These are phyloP conservation scores for Pseudozyma hubeiensis DNA, from an alignment of 1,284 basidiomycete genomes.

Conservation along the genomic window DNA sequence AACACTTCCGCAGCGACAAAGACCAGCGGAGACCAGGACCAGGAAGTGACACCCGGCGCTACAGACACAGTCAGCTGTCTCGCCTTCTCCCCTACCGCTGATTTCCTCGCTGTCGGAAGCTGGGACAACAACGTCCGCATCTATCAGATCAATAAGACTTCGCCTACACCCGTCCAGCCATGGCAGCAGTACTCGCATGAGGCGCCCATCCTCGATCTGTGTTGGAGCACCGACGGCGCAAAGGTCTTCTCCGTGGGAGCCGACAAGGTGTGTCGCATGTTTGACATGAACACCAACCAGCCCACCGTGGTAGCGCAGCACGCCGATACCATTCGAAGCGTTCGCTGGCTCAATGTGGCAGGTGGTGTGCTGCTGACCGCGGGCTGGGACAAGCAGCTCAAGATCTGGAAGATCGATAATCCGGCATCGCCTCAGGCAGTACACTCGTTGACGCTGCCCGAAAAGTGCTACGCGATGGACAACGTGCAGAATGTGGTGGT, in stretches of 20 bases:
- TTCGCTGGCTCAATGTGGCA: conserved; percentile 80
- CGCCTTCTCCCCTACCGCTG: conserved; percentile 68
- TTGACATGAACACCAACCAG: conserved; percentile 79
- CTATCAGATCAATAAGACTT: conserved; percentile 74
- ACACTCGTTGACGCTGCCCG: conserved; percentile 75
- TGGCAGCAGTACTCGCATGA: conserved; percentile 77
- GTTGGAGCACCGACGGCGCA: conserved; percentile 85
- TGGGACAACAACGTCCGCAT: conserved; percentile 71
- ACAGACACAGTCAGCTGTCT: conserved; percentile 68
- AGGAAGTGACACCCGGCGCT: conserved; percentile 75
- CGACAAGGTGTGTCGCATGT: conserved; percentile 85
- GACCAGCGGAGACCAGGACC: conserved; percentile 71
- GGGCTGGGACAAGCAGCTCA: conserved; percentile 91
- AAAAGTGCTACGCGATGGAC: conserved; percentile 87
- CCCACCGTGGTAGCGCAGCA: conserved; percentile 80
- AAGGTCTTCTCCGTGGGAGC: conserved; percentile 86
- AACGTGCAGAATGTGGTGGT: conserved; percentile 87
- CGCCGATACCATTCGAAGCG: conserved; percentile 81
- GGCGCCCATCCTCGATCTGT: conserved; percentile 82
- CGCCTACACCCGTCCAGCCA: conserved; percentile 78
- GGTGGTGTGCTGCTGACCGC: conserved; percentile 83
- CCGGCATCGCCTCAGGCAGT: conserved; percentile 53
- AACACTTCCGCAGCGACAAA: conserved; percentile 52
- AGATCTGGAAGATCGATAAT: conserved; percentile 69
- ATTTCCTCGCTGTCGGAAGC: conserved; percentile 69